A percentile compares a stretch with the other conserved stretches of the same genome.
Conservation (phyloP, 169 alveolate species). For the Plasmodium sp. region DNA sequence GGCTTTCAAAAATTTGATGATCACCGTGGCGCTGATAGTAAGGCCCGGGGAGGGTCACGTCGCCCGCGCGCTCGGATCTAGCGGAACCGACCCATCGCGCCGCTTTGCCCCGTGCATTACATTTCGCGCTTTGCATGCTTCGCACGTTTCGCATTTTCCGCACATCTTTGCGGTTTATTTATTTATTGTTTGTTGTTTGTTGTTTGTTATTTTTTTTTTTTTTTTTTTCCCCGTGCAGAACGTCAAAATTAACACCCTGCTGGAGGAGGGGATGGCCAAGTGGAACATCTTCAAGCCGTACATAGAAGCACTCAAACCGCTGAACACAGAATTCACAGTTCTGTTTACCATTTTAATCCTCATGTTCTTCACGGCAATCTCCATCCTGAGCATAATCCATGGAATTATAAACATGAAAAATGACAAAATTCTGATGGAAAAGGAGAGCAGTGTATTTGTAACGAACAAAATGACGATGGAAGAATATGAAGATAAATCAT, state of each 20-base stretch:
- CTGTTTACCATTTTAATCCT: constrained; percentile 37
- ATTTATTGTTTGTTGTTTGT: too few species aligned
- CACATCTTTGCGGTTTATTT: neutral
- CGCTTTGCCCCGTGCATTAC: neutral
- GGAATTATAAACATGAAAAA: constrained; percentile 28
- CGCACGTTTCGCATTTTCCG: neutral
- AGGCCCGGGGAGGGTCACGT: neutral
- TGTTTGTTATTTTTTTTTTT: neutral
- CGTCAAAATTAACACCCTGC: constrained; percentile 8
- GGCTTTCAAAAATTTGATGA: constrained; percentile 30
- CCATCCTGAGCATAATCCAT: constrained; percentile 23
- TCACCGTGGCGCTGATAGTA: constrained; percentile 37
- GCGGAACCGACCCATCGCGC: neutral
- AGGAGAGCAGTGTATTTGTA: constrained; percentile 5
- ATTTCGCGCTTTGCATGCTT: neutral
- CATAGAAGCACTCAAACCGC: constrained; percentile 33
- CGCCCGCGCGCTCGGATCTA: neutral
- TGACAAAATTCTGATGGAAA: constrained; percentile 22
- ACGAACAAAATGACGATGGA: constrained; percentile 79
- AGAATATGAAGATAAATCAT: constrained; percentile 63
- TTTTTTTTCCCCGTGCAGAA: neutral
- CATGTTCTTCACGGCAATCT: constrained; percentile 28
- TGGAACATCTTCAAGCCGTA: constrained; percentile 32
- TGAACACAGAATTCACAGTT: constrained; percentile 57
- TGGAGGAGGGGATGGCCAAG: neutral